These are phyloP conservation scores for Jamesozyma spencerorum DNA, from an alignment of 805 yeast genomes.

Conservation along the genomic window DNA sequence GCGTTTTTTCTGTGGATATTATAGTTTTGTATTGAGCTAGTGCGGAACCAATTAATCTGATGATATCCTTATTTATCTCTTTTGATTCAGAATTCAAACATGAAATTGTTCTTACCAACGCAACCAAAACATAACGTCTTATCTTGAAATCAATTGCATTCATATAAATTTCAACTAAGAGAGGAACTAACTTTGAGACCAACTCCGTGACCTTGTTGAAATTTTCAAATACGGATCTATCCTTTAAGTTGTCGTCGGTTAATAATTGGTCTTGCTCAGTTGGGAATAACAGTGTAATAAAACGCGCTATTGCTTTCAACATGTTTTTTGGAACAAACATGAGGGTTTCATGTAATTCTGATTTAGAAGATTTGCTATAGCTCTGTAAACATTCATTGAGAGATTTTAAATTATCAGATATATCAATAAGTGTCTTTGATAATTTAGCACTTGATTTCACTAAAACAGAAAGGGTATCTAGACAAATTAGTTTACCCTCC, in stretches of 20 bases:
- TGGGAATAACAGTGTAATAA: constrained; percentile 55
- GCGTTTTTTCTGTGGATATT: constrained; percentile 11
- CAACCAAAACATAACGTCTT: constrained; percentile 47
- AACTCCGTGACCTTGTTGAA: constrained; percentile 28
- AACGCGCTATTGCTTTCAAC: constrained; percentile 42
- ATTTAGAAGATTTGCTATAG: constrained; percentile 33
- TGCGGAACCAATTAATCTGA: constrained; percentile 49
- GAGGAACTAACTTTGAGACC: constrained; percentile 39
- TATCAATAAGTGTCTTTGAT: constrained; percentile 38
- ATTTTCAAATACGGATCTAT: constrained; percentile 13
- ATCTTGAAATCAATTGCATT: constrained; percentile 62
- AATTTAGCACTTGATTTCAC: constrained; percentile 37
- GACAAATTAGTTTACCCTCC: constrained; percentile 27
- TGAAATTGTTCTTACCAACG: constrained; percentile 43
- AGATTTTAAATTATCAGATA: constrained; percentile 39
- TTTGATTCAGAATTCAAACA: constrained; percentile 31
- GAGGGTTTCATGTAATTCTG: constrained; percentile 54
- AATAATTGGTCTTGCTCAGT: constrained; percentile 12
- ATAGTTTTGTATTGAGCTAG: constrained; percentile 44
- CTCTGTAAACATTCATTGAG: constrained; percentile 43
- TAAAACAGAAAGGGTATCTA: constrained; percentile 37
- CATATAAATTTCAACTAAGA: constrained; percentile 55
- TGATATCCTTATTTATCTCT: constrained; percentile 31
- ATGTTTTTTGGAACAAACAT: constrained; percentile 69
- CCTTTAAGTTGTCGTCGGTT: constrained; percentile 2